Evolutionary conservation across 805 yeast genomes (phyloP), one percentile per base, ranked within the genome.

Genomic region (Monosporozyma aerobia): DNA sequence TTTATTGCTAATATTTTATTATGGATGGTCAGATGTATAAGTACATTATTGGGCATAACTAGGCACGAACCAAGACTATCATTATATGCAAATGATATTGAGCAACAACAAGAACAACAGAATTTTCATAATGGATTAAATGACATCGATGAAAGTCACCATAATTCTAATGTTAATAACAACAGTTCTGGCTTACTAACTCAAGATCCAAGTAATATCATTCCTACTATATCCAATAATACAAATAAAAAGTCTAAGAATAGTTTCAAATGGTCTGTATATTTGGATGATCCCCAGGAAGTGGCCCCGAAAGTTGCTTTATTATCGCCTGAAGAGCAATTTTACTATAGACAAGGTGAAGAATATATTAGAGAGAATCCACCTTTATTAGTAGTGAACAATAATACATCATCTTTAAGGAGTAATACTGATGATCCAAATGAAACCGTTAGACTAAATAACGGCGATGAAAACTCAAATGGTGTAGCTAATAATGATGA

Each of bases 261-360:
- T 35, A 37, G 25, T 23, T 44, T 23, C 8, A 29, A 65, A 46
- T 67, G 69, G 66, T 83, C 87, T 0, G 86, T 83, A 23, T 74
- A 77, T 47, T 74, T 79, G 56, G 89, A 82, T 58, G 90, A 83
- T 57, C 83, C 79, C 50, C 81, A 79, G 40, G 70, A 76, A 45
- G 75, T 81, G 43, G 73, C 79, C 43, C 84, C 80, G 59, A 85
- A 83, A 60, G 77, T 84, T 58, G 75, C 75, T 40, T 82, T 77
- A 53, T 75, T 89, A 13, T 71, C 86, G 37, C 62, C 69, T 1
- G 70, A 68, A 51, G 74, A 71, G 51, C 73, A 69, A 52, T 68
- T 69, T 44, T 66, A 65, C 48, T 75, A 73, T 54, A 62, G 66
- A 48, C 71, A 69, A 51, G 78, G 73, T 7, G 74, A 73, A 56